Base-by-base conservation (phyloP, 306 rosid species). In the Castanopsis chinensis region DNA sequence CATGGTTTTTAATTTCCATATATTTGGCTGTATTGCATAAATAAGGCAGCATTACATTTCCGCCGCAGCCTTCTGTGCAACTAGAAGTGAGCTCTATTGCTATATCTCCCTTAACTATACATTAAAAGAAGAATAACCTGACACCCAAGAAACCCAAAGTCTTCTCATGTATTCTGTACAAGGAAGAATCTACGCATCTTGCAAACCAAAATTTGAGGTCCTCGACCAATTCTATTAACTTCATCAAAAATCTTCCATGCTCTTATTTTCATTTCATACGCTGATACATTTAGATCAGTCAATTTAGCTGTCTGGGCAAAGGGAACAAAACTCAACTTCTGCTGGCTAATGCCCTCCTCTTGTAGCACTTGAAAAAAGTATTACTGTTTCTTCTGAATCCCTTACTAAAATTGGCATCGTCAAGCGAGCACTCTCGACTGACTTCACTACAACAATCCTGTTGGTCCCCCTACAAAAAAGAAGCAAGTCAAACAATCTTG, bases 381-480 rank as follows among this genome's bases (percentile, higher is more conserved):
- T 27, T 28, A 28, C 19, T 76, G 54, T 25, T 72, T 30, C 60
- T 28, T 57, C 19, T 52, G 53, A 37, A 45, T 58, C 15, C 81
- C 60, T 67, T 72, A 60, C 54, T 76, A 18, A 59, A 54, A 18
- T 35, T 32, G 71, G 11, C 77, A 74, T 71, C 72, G 57, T 65
- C 74, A 23, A 52, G 5, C 18, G 77, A 68, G 82, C 75, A 60
- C n/a, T 72, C 81, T 23, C 60, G 21, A 79, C 45, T 77, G 81
- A 65, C 83, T 73, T 74, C 82, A 27, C 54, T 69, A 23, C 78
- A 53, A 69, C 55, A 70, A 41, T 41, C 45, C 21, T 67, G 76
- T 70, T 69, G 77, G 49, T 80, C 70, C 68, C 5, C 88, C 93
- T 88, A 74, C 21, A 71, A 70, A 76, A 71, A 75, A 35, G 41